Base-by-base conservation (phyloP, 352 stramenopile genomes). In the Phytophthora citrophthora region DNA sequence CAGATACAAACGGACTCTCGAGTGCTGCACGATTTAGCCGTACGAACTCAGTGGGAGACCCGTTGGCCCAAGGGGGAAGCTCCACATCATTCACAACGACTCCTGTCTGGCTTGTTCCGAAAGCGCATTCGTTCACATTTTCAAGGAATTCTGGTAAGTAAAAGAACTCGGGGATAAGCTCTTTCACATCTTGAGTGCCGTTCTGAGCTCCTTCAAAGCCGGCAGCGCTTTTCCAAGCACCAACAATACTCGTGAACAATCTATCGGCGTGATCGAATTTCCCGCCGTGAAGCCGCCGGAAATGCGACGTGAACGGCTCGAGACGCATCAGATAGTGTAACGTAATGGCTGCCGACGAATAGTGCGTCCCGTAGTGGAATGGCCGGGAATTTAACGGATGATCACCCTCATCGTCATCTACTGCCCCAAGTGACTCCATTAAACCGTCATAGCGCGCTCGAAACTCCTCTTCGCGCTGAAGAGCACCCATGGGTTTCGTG, bases 121-220 rank as follows among this genome's bases (percentile, higher is more conserved):
- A 97, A 24, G 97, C 93, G 32, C 98, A 90, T 18, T 93, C 67
- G 67, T 99, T 99, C 10, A 85, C 59, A 73, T 99, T 99, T 57
- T 91, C 83, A 24, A 99, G 77, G 70, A 99, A 99, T 12, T 92
- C 81, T 23, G 95, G 88, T 26, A 98, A 86, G 39, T 96, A 97
- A 70, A 98, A 99, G 70, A 98, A 99, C 79, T 99, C 98, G 10
- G 98, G 98, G 13, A 94, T 99, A 10, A 99, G 75, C 69, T 99
- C 98, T 77, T 99, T 99, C 12, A 99, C 96, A 72, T 99, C 97
- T 40, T 96, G 93, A 1, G 96, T 96, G 16, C 77, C 81, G 44
- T 88, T 93, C 52, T 91, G 81, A 34, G 78, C 81, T 16, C 60
- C 83, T 54, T 93, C 78, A 32, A 83, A 61, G 0, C 84, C 82